Evolutionary conservation across 2,329 filamentous ascomycete genomes (phyloP).

Genomic region (Diplodia mutila): DNA sequence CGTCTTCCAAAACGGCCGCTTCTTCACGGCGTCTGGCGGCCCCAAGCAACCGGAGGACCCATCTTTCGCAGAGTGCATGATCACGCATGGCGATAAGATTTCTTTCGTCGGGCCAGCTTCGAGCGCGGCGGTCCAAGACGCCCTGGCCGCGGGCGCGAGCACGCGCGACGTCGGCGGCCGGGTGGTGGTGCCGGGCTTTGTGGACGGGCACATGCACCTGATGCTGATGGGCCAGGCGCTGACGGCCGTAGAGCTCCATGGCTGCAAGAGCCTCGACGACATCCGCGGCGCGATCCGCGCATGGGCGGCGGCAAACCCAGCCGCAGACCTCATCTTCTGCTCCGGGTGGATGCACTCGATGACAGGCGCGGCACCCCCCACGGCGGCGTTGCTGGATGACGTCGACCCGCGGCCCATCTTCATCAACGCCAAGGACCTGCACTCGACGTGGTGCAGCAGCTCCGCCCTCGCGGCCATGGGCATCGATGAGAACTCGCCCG

Average conservation of each 20-base stretch:
- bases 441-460: constrained; percentile 61
- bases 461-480: constrained; percentile 57
- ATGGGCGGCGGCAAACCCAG: constrained; percentile 52
- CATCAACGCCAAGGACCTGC: constrained; percentile 61
- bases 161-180: constrained; percentile 43
- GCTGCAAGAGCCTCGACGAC: constrained; percentile 53
- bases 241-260: constrained; percentile 54
- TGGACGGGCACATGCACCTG: constrained; percentile 63
- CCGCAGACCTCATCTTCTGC: constrained; percentile 54
- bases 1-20: constrained; percentile 41
- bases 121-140: constrained; percentile 34
- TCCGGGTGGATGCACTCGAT: constrained; percentile 62
- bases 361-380: constrained; percentile 54
- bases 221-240: constrained; percentile 60
- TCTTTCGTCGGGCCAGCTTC: constrained; percentile 43
- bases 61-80: constrained; percentile 41
- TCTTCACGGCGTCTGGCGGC: constrained; percentile 31
- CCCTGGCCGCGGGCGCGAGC: constrained; percentile 30
- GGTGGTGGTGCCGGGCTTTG: constrained; percentile 58
- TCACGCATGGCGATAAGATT: constrained; percentile 47
- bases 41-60: constrained; percentile 16
- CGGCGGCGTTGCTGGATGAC: constrained; percentile 56
- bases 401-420: constrained; percentile 57
- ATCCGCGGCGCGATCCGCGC: constrained; percentile 53
- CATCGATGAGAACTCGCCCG: constrained; percentile 47